Percentiles rank a stretch among this genome's conserved stretches.
phyloP scores from a whole-genome alignment of 345 rosid genomes.

The Heritiera fomes region DNA sequence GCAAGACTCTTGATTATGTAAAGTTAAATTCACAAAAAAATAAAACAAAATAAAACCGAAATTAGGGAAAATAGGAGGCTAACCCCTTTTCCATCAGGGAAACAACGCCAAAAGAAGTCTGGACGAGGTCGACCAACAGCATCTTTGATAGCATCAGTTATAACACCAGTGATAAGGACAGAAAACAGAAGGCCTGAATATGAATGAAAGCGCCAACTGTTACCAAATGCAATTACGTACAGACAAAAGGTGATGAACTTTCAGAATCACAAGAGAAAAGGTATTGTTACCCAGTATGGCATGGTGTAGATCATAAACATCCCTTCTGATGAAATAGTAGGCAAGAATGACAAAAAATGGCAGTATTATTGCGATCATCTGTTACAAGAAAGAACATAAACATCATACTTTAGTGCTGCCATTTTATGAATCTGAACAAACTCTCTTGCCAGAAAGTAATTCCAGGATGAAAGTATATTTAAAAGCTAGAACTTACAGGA shows the following conservation, averaged over 20 bases:
- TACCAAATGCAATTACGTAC: background rate
- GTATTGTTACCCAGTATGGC: constrained; percentile 68
- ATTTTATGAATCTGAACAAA: constrained; percentile 18
- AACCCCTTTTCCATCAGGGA: constrained; percentile 88
- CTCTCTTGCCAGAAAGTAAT: constrained; percentile 12
- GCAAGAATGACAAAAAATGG: constrained; percentile 56
- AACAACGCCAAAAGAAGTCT: constrained; percentile 97
- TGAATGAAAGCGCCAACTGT: constrained; percentile 17
- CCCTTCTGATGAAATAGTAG: constrained; percentile 70
- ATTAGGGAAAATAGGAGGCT: constrained; percentile 18
- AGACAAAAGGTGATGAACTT: constrained; percentile 19
- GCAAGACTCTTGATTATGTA: background rate
- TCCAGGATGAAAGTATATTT: background rate
- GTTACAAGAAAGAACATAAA: constrained; percentile 29
- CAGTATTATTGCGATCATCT: constrained; percentile 71
- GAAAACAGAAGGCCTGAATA: constrained; percentile 76
- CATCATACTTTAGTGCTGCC: constrained; percentile 6
- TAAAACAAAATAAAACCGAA: background rate
- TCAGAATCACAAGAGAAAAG: constrained; percentile 17
- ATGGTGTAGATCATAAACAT: constrained; percentile 88
- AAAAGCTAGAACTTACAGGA: constrained; percentile 53
- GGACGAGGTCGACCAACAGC: constrained; percentile 97
- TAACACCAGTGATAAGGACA: constrained; percentile 69
- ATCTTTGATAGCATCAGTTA: constrained; percentile 91
- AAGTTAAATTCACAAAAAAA: background rate